Evolutionary conservation across 2,329 filamentous ascomycete genomes (phyloP).

Genomic region (Fusarium oxysporum): DNA sequence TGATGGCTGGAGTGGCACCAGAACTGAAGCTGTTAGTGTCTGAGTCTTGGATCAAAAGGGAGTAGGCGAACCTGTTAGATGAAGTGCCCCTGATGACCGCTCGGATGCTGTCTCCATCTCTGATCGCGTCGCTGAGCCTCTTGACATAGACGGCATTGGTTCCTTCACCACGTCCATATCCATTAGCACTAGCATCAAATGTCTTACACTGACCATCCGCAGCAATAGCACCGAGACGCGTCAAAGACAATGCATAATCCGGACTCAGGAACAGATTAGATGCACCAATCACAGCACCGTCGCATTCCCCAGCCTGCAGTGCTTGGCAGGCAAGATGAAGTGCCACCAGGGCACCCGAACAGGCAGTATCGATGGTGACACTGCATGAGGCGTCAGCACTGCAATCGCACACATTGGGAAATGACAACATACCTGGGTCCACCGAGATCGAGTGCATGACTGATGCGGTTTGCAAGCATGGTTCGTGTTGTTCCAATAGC

Average conservation of each 20-base stretch:
- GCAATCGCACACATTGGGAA: not conserved
- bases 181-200: slow-evolving; percentile 62
- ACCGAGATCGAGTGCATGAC: slow-evolving; percentile 41
- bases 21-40: slow-evolving; percentile 50
- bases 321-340: slow-evolving; percentile 55
- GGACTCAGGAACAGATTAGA: slow-evolving; percentile 46
- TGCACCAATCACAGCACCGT: slow-evolving; percentile 50
- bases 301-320: slow-evolving; percentile 48
- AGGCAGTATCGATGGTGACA: slow-evolving; percentile 60
- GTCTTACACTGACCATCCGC: slow-evolving; percentile 54
- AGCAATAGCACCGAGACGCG: slow-evolving; percentile 42
- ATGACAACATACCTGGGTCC: slow-evolving; percentile 37
- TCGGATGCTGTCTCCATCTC: slow-evolving; percentile 63
- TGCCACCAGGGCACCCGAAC: slow-evolving; percentile 57
- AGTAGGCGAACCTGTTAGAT: slow-evolving; percentile 23
- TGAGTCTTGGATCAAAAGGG: too few species aligned
- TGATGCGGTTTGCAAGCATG: slow-evolving; percentile 43
- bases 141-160: slow-evolving; percentile 66
- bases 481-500: slow-evolving; percentile 44
- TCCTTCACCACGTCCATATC: slow-evolving; percentile 69
- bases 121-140: slow-evolving; percentile 62
- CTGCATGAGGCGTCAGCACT: slow-evolving; percentile 42
- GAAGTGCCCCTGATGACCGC: slow-evolving; percentile 61
- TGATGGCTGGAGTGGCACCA: slow-evolving; percentile 61
- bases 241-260: slow-evolving; percentile 43